phyloP scores from a whole-genome alignment of 805 yeast genomes.

The Scheffersomyces stipitis region DNA sequence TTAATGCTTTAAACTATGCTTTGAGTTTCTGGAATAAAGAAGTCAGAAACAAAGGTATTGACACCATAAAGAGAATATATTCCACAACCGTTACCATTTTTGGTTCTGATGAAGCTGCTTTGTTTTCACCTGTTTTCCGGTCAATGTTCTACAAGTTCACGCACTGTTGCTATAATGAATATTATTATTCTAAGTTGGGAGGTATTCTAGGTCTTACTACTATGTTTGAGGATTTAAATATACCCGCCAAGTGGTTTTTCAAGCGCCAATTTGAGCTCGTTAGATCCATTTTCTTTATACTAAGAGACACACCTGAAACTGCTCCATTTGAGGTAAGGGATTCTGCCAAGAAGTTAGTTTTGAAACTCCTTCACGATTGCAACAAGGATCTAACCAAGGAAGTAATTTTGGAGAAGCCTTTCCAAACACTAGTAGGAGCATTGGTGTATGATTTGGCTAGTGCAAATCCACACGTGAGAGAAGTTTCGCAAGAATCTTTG shows the following conservation, averaged over 20 bases:
- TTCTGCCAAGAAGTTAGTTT: conserved; percentile 67
- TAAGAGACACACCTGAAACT: conserved; percentile 85
- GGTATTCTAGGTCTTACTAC: conserved; percentile 83
- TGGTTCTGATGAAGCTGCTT: conserved; percentile 63
- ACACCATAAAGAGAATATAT: conserved; percentile 62
- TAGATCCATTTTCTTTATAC: conserved; percentile 82
- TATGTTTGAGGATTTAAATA: conserved; percentile 62
- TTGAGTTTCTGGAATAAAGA: conserved; percentile 71
- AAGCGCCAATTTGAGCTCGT: conserved; percentile 81
- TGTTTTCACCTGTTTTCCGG: conserved; percentile 73
- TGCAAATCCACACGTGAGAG: conserved; percentile 79
- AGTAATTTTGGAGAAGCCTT: conserved; percentile 65
- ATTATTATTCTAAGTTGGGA: conserved; percentile 81
- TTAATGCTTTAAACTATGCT: conserved; percentile 76
- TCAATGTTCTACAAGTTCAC: conserved; percentile 77
- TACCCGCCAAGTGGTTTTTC: conserved; percentile 72
- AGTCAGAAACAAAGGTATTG: conserved; percentile 70
- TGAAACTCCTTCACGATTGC: conserved; percentile 63
- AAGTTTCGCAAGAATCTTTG: conserved; percentile 74
- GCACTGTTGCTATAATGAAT: conserved; percentile 89
- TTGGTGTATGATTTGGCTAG: conserved; percentile 91
- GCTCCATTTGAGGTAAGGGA: conserved; percentile 79
- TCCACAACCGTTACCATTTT: conserved; percentile 63
- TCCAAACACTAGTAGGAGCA: conserved; percentile 81
- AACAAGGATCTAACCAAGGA: conserved; percentile 60